Base-by-base conservation (phyloP, 352 stramenopile species). In the Globisporangium emineosum region DNA sequence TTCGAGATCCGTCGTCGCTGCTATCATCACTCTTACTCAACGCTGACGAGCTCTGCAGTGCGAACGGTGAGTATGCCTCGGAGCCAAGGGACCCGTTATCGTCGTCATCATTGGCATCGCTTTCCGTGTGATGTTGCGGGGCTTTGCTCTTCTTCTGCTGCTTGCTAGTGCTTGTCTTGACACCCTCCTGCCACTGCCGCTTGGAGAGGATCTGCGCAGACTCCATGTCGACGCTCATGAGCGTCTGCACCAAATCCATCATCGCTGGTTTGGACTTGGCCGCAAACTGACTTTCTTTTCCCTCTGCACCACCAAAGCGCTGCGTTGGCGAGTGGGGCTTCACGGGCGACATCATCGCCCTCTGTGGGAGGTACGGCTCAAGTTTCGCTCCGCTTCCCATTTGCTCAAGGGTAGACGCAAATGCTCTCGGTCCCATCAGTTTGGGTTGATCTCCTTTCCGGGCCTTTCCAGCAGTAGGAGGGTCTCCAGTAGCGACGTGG, bases 211-310 rank as follows among this genome's bases (percentile, higher is more conserved):
- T 65, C 37, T 65, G 54, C 1, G 69, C 71, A 12, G 75, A 83
- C 8, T 83, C 75, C 6, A 78, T 53, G 45, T 86, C 78, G 54
- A 84, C 73, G 32, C 69, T 83, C 67, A 87, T 50, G 15, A 81
- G 66, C 15, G 73, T 71, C 49, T 87, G 66, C 45, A 87, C 62
- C 27, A 84, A 51, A 37, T 45, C 49, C 1, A 9, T 27, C 19
- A 15, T 21, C 25, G 27, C 29, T 9, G n/a, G n/a, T 37, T 30
- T 27, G 25, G 23, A 30, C 19, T 6, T 32, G 17, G 13, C 19
- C 17, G 23, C 13, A 2, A 17, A 7, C 23, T 37, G 29, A 1
- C 21, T 50, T 2, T 15, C 33, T 19, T 12, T 47, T 5, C 40
- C 40, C 40, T 47, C 40, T 21, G 17, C 10, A 17, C 0, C 15